Evolutionary conservation across 495 filamentous ascomycete genomes (phyloP), one percentile per base, ranked within the genome.

Genomic region (Gamarada debralockiae): DNA sequence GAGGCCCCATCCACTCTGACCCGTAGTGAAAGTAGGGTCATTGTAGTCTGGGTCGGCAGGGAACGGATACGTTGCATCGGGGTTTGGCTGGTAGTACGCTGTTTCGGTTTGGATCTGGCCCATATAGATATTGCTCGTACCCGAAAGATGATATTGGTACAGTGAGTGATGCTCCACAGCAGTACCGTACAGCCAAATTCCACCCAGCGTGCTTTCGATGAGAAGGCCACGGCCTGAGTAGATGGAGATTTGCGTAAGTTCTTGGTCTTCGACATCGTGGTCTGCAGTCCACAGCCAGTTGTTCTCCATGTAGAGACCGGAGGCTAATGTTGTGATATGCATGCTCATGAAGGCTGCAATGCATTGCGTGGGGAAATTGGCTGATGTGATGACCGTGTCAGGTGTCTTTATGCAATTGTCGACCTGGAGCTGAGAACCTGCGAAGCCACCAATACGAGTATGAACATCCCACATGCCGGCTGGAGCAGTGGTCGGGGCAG

Each of bases 31-130:
- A 65, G 78, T 67, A 13, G 83, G 84, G 57, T 87, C 86, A 15
- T 73, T 70, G 48, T 82, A 65, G n/a, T 67, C 68, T 0, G 64
- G 9, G n/a, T 73, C 69, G 0, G 67, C 52, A 0, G 66, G 67
- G 67, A 82, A 86, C 10, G 84, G 82, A 5, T 74, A 61, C 18
- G 73, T 71, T 3, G 82, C 84, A 51, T 75, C 70, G n/a, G 86
- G 85, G 21, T 71, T 76, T 5, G 86, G 84, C 64, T 85, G 81
- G 62, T 81, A 89, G n/a, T 29, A 43, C 31, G 86, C 86, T 1
- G 90, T 90, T 67, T 96, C 90, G 10, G 90, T 90, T 60, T 96
- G 90, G 57, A 93, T 83, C 64, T 85, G 80, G 15, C 85, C 85
- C 60, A 80, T 81, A 63, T 84, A 85, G 47, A 92, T 72, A 57